These are phyloP conservation scores for Alternaria panax DNA, from an alignment of 2,329 filamentous ascomycete species.

Conservation along the genomic window DNA sequence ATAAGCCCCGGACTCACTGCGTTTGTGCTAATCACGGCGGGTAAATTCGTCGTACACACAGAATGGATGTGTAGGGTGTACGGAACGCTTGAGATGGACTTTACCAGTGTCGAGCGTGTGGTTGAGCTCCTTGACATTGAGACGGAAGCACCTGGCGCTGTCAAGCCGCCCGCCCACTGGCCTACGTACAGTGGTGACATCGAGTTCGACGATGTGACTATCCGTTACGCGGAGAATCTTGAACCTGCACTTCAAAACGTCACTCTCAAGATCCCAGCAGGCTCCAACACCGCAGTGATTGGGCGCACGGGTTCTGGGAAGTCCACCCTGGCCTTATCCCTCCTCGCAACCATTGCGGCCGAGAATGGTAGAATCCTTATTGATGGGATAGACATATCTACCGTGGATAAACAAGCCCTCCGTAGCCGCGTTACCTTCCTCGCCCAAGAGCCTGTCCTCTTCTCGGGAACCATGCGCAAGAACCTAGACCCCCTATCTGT, in stretches of 20 bases:
- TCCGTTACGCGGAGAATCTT: conserved; percentile 80
- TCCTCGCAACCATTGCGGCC: conserved; percentile 63
- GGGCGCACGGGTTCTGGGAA: conserved; percentile 82
- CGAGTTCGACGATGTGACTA: conserved; percentile 76
- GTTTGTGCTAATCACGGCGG: conserved; percentile 79
- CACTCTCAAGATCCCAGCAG: conserved; percentile 76
- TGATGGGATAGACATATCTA: conserved; percentile 67
- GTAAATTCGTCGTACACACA: conserved; percentile 70
- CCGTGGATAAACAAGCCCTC: conserved; percentile 65
- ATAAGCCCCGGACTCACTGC: conserved; percentile 80
- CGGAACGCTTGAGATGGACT: conserved; percentile 87
- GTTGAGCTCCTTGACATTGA: conserved; percentile 82
- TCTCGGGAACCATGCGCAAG: conserved; percentile 66
- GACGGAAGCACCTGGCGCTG: conserved; percentile 72
- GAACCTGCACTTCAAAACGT: conserved; percentile 75
- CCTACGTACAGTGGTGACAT: conserved; percentile 76
- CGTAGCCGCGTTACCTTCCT: conserved; percentile 71
- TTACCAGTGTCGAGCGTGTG: conserved; percentile 87
- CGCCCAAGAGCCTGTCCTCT: conserved; percentile 71
- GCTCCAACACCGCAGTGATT: conserved; percentile 79
- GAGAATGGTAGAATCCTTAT: conserved; percentile 65
- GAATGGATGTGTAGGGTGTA: conserved; percentile 80
- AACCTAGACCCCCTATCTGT: conserved; percentile 69
- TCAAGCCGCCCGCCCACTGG: conserved; percentile 78
- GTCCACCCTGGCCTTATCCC: conserved; percentile 72